phyloP scores from a whole-genome alignment of 2,329 filamentous ascomycete species.

The Saccharata proteae region DNA sequence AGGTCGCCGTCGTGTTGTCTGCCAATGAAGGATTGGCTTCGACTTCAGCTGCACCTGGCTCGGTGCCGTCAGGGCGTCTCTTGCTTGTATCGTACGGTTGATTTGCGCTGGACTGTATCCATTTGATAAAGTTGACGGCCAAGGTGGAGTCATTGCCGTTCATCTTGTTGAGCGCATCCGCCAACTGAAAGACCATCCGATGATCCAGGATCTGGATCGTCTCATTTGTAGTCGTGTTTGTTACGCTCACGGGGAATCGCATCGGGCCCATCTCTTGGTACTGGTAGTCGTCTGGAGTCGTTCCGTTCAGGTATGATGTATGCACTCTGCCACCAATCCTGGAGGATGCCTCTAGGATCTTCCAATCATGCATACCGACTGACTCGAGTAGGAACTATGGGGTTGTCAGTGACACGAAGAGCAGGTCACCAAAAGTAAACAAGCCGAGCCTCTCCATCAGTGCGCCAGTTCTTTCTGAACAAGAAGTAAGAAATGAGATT shows the following conservation, averaged over 20 bases:
- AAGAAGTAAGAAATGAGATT: too few species aligned
- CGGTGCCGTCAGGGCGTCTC: conserved; percentile 39
- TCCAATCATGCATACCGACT: conserved; percentile 47
- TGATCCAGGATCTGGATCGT: conserved; percentile 50
- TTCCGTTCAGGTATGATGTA: conserved; percentile 49
- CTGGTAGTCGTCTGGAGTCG: conserved; percentile 48
- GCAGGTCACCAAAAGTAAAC: not conserved
- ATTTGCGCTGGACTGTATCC: conserved; percentile 46
- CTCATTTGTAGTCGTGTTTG: conserved; percentile 40
- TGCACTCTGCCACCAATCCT: conserved; percentile 53
- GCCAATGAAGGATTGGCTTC: conserved; percentile 31
- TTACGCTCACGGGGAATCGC: conserved; percentile 45
- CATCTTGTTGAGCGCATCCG: conserved; percentile 45
- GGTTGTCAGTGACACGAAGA: not conserved
- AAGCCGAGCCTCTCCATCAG: too few species aligned
- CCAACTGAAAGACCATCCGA: conserved; percentile 52
- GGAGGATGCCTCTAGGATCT: conserved; percentile 48
- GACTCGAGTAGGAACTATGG: conserved; percentile 30
- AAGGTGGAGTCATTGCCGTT: conserved; percentile 40
- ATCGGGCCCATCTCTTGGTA: conserved; percentile 59
- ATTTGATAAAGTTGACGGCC: conserved; percentile 49
- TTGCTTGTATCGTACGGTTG: conserved; percentile 37
- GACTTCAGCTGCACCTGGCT: conserved; percentile 41
- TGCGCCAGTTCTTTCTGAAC: too few species aligned
- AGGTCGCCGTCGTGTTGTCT: conserved; percentile 13